phyloP scores from a whole-genome alignment of 768 basidiomycete species.

The Pilatotrama ljubarskyi region DNA sequence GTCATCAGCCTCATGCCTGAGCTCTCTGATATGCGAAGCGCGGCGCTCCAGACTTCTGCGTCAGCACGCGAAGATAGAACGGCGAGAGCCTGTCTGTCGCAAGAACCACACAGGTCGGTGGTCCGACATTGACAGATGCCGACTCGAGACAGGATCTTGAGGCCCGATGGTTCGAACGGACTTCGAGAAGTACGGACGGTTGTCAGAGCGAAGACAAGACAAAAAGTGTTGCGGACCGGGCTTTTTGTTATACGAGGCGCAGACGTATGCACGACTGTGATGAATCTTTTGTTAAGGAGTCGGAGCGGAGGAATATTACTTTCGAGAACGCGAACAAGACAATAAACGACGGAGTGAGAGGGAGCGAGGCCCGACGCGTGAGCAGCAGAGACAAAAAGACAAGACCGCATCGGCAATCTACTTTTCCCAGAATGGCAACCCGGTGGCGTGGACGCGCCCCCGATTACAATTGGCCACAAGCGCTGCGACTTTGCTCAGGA shows the following conservation, averaged over 20 bases:
- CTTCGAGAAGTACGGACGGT: slow-evolving; percentile 8
- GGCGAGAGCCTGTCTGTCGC: neutral
- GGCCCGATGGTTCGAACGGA: neutral
- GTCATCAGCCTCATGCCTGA: neutral
- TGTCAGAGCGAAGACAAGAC: slow-evolving; percentile 18
- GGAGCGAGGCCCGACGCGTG: slow-evolving; percentile 22
- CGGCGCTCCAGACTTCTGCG: neutral
- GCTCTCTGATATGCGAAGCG: neutral
- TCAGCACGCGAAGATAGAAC: slow-evolving; percentile 5
- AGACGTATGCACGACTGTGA: slow-evolving; percentile 15
- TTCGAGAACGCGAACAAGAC: slow-evolving; percentile 26
- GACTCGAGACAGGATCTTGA: slow-evolving; percentile 3
- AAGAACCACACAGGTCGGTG: neutral
- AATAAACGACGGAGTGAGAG: slow-evolving; percentile 19
- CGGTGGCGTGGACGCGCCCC: slow-evolving; percentile 6
- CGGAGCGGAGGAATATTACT: slow-evolving; percentile 6
- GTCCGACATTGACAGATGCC: neutral
- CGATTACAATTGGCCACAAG: slow-evolving; percentile 26
- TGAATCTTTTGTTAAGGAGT: slow-evolving; percentile 22
- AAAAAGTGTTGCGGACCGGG: slow-evolving; percentile 21
- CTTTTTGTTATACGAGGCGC: slow-evolving; percentile 23
- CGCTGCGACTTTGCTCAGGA: slow-evolving; percentile 23
- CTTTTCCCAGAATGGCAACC: slow-evolving; percentile 12
- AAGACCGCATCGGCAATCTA: slow-evolving; percentile 23
- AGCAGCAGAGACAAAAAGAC: slow-evolving; percentile 27